Conservation (phyloP, 1,284 basidiomycete species). For the Neolentinus lepideus region DNA sequence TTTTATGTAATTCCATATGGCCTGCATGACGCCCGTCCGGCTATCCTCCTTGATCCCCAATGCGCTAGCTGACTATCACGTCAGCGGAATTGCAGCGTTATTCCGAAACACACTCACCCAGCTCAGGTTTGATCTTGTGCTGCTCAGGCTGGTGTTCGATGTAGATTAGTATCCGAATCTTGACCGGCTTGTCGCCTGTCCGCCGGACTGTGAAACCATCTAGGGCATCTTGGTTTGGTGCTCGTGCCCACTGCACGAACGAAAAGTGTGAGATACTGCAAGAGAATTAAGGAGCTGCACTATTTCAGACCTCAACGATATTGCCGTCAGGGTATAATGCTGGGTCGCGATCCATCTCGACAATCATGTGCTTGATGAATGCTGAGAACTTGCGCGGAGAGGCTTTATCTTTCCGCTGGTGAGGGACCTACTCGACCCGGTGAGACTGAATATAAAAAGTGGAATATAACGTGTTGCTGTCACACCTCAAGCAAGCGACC, state of each 20-base stretch:
- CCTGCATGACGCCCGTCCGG: slow-evolving; percentile 74
- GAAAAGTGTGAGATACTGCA: neutral
- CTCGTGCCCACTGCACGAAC: slow-evolving; percentile 65
- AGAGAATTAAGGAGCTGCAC: neutral
- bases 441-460: neutral
- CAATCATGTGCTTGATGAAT: slow-evolving; percentile 77
- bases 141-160: slow-evolving; percentile 85
- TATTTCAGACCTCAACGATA: slow-evolving; percentile 55
- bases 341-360: slow-evolving; percentile 86
- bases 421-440: slow-evolving; percentile 54
- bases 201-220: slow-evolving; percentile 90
- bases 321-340: slow-evolving; percentile 78
- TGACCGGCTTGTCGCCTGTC: slow-evolving; percentile 73
- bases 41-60: slow-evolving; percentile 86
- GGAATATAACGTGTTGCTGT: neutral
- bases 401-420: slow-evolving; percentile 62
- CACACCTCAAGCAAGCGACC: slow-evolving; percentile 77
- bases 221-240: slow-evolving; percentile 52
- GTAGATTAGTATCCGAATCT: slow-evolving; percentile 76
- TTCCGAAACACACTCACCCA: slow-evolving; percentile 37
- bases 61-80: slow-evolving; percentile 38
- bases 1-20: slow-evolving; percentile 93
- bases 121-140: slow-evolving; percentile 75
- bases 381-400: slow-evolving; percentile 79
- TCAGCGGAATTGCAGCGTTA: neutral